Base-by-base conservation (phyloP, 2,329 filamentous ascomycete genomes). In the Colletotrichum ledebouriae region DNA sequence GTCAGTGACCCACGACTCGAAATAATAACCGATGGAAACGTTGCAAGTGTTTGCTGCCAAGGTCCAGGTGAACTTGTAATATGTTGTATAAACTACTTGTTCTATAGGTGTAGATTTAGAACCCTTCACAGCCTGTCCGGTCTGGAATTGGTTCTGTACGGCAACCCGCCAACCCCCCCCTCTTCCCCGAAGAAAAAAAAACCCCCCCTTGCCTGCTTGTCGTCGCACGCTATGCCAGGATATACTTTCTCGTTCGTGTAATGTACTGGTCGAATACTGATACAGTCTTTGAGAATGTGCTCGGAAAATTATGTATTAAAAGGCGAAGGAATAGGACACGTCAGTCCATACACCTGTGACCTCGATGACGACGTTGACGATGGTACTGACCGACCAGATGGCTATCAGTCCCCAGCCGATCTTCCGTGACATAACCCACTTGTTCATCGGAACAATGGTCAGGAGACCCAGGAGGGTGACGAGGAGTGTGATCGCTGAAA, bases 401-500 rank as follows among this genome's bases (percentile, higher is more conserved):
- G 82, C 85, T 73, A 99, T 92, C 73, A 98, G 78, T 0, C 88
- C 88, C 85, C 89, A 92, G 13, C 96, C 96, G 73, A 99, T 93
- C 78, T 85, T 90, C 60, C 90, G 87, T 76, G 89, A 94, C 87
- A 98, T 90, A 46, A 91, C 83, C 94, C 94, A 98, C 71, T 89
- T 89, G 79, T 96, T 97, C 82, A 91, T 76, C 5, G 96, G 96
- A 60, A 99, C 93, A 1, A 90, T 85, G 33, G 97, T 85, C 70
- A 99, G 82, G 72, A 99, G 80, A 3, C 91, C 89, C 4, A 94
- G 80, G 17, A 99, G 83, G 1, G 94, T 98, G 33, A 94, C 76
- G 22, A 99, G 82, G 71, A 99, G 82, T 2, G 93, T 95, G n/a
- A 92, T 86, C 1, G 93, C 92, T 59, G 91, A 95, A 44, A 99